Percentiles rank a stretch among this genome's conserved stretches.
Conservation (phyloP, 208 protist species). For the Leishmania tropica region DNA sequence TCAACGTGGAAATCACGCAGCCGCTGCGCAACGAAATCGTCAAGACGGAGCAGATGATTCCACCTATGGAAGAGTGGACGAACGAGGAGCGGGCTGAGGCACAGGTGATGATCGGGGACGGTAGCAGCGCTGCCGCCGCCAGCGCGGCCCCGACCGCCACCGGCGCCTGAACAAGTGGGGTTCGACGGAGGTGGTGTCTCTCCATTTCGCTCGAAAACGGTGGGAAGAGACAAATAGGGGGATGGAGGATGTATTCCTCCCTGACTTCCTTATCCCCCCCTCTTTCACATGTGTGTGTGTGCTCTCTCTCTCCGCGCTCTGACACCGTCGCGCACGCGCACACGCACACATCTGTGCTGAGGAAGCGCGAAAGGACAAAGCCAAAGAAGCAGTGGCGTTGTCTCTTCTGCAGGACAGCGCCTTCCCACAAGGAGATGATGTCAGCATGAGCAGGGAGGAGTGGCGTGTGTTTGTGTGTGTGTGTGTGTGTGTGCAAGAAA, state of each 20-base stretch:
- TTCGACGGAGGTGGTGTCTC: background rate
- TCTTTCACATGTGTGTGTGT: no score
- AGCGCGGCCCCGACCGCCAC: background rate
- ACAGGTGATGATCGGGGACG: slow-evolving; percentile 31
- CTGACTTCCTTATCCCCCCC: background rate
- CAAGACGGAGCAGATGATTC: slow-evolving; percentile 82
- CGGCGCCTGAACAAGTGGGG: background rate
- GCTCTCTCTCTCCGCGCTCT: background rate
- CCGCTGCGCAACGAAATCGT: slow-evolving; percentile 71
- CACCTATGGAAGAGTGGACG: slow-evolving; percentile 76
- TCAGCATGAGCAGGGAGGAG: background rate
- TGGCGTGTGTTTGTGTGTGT: background rate
- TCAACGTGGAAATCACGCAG: slow-evolving; percentile 72
- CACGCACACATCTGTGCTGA: background rate
- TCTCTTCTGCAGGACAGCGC: background rate
- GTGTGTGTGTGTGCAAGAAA: background rate
- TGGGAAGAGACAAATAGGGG: background rate
- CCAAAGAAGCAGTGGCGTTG: background rate
- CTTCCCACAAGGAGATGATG: background rate
- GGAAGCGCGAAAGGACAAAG: background rate
- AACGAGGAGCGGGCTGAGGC: slow-evolving; percentile 56
- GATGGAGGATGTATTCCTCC: background rate
- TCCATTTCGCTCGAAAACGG: background rate
- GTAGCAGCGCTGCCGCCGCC: background rate
- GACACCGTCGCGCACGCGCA: background rate